A percentile compares a stretch with the other conserved stretches of the same genome.
phyloP scores from a whole-genome alignment of 352 stramenopile species.

The Nothophytophthora sp. region DNA sequence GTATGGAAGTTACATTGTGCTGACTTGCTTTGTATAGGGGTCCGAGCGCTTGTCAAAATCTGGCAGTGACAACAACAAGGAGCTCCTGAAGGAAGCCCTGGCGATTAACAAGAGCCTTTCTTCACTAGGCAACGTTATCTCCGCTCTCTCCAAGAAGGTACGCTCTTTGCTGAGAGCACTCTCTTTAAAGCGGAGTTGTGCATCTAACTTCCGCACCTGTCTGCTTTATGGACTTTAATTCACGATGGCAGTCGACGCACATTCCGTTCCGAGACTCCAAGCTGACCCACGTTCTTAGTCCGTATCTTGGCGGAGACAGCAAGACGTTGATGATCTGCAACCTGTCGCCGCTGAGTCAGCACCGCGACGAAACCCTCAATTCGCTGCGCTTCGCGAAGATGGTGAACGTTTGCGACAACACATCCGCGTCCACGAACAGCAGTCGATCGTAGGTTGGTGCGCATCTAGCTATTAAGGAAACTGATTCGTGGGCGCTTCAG shows the following conservation, averaged over 20 bases:
- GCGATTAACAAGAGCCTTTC: constrained; percentile 90
- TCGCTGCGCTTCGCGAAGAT: constrained; percentile 89
- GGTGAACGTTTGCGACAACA: constrained; percentile 88
- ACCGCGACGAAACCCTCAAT: constrained; percentile 87
- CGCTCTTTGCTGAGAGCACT: no score
- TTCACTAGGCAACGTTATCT: constrained; percentile 83
- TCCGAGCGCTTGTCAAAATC: constrained; percentile 85
- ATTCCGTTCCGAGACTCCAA: constrained; percentile 91
- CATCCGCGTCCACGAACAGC: constrained; percentile 59
- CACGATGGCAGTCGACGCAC: constrained; percentile 67
- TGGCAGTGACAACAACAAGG: constrained; percentile 70
- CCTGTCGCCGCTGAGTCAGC: constrained; percentile 69
- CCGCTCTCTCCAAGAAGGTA: constrained; percentile 82
- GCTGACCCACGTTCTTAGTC: constrained; percentile 86
- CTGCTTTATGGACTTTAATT: no score
- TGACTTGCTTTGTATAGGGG: constrained; percentile 38
- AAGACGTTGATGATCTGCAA: constrained; percentile 93
- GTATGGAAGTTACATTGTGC: no score
- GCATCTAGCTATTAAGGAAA: no score
- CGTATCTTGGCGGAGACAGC: constrained; percentile 83
- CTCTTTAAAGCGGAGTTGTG: background rate
- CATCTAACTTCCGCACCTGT: constrained; percentile 5
- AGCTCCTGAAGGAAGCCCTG: constrained; percentile 83
- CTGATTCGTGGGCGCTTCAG: no score
- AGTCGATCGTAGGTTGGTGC: constrained; percentile 46